Conservation (phyloP, 441 rosid genomes). For the Bocquillonia castaneifolia region DNA sequence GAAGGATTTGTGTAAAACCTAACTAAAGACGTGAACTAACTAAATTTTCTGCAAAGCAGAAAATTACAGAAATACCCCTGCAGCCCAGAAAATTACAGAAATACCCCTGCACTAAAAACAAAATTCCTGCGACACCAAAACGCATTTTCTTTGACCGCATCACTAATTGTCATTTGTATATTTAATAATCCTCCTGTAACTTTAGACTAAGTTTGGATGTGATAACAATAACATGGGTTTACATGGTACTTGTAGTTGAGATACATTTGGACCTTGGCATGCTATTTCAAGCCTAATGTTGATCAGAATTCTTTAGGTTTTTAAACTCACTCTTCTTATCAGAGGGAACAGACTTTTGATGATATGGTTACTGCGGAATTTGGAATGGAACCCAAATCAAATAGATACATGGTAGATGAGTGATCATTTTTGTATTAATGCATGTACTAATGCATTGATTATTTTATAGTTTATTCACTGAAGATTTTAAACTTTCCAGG, state of each 20-base stretch:
- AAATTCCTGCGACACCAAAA: too few relatives aligned
- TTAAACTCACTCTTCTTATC: neutral
- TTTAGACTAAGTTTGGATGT: neutral
- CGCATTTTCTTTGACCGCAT: too few relatives aligned
- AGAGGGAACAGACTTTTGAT: neutral
- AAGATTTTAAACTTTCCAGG: neutral
- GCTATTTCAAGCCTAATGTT: neutral
- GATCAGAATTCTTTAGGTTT: neutral
- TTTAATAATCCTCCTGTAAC: neutral
- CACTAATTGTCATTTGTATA: neutral
- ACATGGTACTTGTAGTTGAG: neutral
- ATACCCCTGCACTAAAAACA: too few relatives aligned
- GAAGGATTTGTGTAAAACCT: too few relatives aligned
- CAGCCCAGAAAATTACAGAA: too few relatives aligned
- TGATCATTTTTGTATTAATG: neutral
- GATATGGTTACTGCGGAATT: neutral
- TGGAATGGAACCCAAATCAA: neutral
- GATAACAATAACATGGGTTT: neutral
- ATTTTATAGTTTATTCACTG: neutral
- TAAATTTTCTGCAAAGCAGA: too few relatives aligned
- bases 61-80: too few relatives aligned
- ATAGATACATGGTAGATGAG: neutral
- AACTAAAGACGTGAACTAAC: too few relatives aligned
- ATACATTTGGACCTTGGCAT: neutral
- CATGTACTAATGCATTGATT: neutral